Evolutionary conservation across 768 basidiomycete species (phyloP), one percentile per base, ranked within the genome.

Genomic region (Macrolepiota albuminosa): DNA sequence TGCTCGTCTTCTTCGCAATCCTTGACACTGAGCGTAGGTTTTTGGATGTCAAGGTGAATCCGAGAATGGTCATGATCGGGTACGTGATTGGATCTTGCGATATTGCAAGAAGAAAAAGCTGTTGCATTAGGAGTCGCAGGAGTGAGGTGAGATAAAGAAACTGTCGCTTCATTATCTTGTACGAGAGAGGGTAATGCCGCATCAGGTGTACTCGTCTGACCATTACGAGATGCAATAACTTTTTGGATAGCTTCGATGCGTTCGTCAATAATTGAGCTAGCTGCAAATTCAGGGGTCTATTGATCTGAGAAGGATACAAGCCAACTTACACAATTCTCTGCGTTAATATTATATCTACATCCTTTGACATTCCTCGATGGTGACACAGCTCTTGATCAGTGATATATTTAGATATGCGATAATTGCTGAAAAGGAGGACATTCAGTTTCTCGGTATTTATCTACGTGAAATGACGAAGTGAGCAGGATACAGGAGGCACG

Each of bases 291-390:
- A 58, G 18, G 11, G 26, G 16, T 26, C 29, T 56, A 34, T 57
- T 21, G 36, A 7, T 5, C 42, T 33, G 2, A 11, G 16, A 50
- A 43, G 33, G 9, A 24, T 21, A 4, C 2, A 43, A 34, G 37
- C 39, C 9, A 11, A 53, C 71, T 31, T 58, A 83, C 83, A 74
- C 71, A 58, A 76, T 70, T 2, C 66, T 64, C 33, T 81, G 76
- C n/a, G 82, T 70, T 1, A 73, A 55, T 7, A 74, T 60, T 18
- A 82, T 70, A 42, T 84, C 83, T 53, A 69, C 68, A 5, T 66
- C 62, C n/a, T 70, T 63, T 13, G 63, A 33, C 9, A 53, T 47
- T 36, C 57, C 63, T 47, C 64, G 62, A 45, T 64, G 63, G 39
- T 67, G 56, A 7, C 49, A 48, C 42, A 67, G 55, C 49, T 66